Evolutionary conservation across 371 early-diverging fungal species (phyloP), one percentile per base, ranked within the genome.

Genomic region (Quaeritorhiza haematococci): DNA sequence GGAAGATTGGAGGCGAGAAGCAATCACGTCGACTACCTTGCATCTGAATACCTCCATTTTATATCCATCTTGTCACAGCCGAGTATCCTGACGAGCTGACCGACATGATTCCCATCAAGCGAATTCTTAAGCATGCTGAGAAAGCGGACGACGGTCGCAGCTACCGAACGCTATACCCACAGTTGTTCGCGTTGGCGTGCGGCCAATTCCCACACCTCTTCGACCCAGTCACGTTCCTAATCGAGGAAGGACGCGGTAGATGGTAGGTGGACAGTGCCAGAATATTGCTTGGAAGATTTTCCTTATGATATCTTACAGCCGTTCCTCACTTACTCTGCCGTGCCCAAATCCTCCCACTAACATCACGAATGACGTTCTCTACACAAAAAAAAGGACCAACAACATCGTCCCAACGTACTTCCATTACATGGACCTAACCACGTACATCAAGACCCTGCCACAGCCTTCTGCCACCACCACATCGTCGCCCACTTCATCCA

Each of bases 181-280:
- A 74, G 34, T 54, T 76, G 5, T 50, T 69, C n/a, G 67, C 75
- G 23, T 66, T 77, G 63, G 68, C 72, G 28, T 69, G 67, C 7
- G 62, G 78, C 8, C 77, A 75, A 59, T 69, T 61, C 41, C 78
- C 74, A 10, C 71, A 79, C 24, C 64, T 69, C 55, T 56, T 78
- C 5, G 68, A 75, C 19, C 53, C 65, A 0, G 61, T 62, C 1
- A 52, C 49, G 29, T 67, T 69, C 58, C 6, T 67, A 50, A 52
- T 55, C 58, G 35, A 63, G 64, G 64, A 65, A 56, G n/a, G n/a
- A n/a, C n/a, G n/a, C n/a, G n/a, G n/a, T n/a, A n/a, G n/a, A n/a
- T n/a, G n/a, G n/a, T n/a, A n/a, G n/a, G n/a, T n/a, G n/a, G n/a
- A n/a, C n/a, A n/a, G n/a, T n/a, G n/a, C n/a, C n/a, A n/a, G n/a